Evolutionary conservation across 2,329 filamentous ascomycete genomes (phyloP).

Genomic region (Monosporascus cannonballus): DNA sequence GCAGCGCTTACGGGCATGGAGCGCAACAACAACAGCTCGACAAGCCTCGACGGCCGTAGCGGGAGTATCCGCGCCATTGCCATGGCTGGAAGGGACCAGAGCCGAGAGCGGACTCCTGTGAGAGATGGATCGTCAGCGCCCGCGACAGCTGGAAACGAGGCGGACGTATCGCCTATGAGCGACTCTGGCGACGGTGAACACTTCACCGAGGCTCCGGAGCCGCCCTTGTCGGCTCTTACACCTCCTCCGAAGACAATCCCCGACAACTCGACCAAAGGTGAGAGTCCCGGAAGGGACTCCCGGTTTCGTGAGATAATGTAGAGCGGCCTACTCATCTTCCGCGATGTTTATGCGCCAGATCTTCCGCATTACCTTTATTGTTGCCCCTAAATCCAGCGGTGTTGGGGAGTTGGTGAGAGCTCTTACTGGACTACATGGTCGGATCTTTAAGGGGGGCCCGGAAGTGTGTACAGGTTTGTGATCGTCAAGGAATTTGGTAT

Average conservation of each 20-base stretch:
- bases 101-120: conserved; percentile 9
- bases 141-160: conserved; percentile 5
- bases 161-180: conserved; percentile 19
- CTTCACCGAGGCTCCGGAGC: conserved; percentile 30
- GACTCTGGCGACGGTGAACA: conserved; percentile 33
- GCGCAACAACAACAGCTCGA: conserved; percentile 36
- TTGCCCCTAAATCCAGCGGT: too few species aligned
- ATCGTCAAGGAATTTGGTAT: too few species aligned
- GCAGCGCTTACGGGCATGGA: conserved; percentile 36
- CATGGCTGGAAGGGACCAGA: conserved; percentile 32
- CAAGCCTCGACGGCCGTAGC: conserved; percentile 35
- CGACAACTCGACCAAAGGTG: conserved; percentile 32
- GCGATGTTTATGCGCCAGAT: too few species aligned
- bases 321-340: conserved; percentile 12
- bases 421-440: too few species aligned
- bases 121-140: conserved; percentile 10
- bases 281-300: conserved; percentile 51
- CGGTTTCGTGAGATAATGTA: conserved; percentile 53
- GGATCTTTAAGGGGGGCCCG: too few species aligned
- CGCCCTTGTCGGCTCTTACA: conserved; percentile 34
- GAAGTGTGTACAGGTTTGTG: too few species aligned
- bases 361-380: too few species aligned
- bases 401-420: too few species aligned
- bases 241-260: conserved; percentile 34
- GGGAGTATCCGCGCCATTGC: conserved; percentile 42